Conservation (phyloP, 164 flowering plant species). For the Vitis rotundifolia region DNA sequence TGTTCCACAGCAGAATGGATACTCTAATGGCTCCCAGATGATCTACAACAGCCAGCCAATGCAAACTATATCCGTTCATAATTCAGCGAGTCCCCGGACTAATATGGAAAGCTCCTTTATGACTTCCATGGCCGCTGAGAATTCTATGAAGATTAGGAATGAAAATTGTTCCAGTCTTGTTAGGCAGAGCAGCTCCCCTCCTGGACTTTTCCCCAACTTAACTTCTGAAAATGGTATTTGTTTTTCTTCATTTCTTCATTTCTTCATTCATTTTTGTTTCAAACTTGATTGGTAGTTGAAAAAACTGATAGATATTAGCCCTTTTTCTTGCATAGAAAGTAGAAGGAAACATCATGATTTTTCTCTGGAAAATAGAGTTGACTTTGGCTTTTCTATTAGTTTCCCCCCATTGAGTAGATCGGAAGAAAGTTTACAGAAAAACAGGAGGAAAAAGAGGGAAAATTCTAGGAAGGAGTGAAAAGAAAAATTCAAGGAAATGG, state of each 20-base stretch:
- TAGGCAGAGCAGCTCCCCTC: constrained; percentile 38
- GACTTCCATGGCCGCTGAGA: constrained; percentile 8
- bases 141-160: constrained; percentile 6
- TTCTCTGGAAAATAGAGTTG: no score
- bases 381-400: background rate
- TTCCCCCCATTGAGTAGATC: background rate
- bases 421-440: no score
- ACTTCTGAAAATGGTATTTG: constrained; percentile 24
- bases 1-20: constrained; percentile 7
- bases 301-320: background rate
- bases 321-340: no score
- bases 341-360: no score
- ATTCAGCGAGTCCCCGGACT: background rate
- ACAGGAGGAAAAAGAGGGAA: no score
- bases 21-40: constrained; percentile 9
- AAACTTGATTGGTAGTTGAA: background rate
- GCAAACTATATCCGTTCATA: background rate
- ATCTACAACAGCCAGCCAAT: constrained; percentile 7
- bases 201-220: constrained; percentile 29
- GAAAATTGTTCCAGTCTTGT: constrained; percentile 20
- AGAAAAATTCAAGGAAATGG: no score
- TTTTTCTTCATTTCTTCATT: background rate
- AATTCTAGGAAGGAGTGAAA: no score
- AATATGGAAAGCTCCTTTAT: constrained; percentile 3
- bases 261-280: background rate